phyloP scores from a whole-genome alignment of 352 stramenopile species.

The Phytophthora sansomeana region DNA sequence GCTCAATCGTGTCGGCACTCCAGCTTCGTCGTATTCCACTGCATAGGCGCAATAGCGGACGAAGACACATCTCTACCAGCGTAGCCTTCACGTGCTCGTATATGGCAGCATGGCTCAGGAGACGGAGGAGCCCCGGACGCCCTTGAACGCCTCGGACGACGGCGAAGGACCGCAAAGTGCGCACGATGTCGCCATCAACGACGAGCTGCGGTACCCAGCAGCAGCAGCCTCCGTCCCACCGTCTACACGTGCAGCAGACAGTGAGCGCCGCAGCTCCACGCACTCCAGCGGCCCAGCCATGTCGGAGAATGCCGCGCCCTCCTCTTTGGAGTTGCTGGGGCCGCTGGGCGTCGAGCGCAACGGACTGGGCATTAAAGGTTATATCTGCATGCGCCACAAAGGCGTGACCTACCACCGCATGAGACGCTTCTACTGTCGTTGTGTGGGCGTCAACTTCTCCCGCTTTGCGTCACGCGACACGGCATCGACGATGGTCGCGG shows the following conservation, averaged over 20 bases:
- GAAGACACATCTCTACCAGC: slow-evolving; percentile 11
- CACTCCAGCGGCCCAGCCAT: slow-evolving; percentile 23
- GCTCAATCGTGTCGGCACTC: slow-evolving; percentile 21
- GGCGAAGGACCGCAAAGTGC: no score
- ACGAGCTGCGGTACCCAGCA: slow-evolving; percentile 25
- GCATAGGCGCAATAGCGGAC: slow-evolving; percentile 9
- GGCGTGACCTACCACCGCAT: slow-evolving; percentile 88
- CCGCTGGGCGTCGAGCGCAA: slow-evolving; percentile 59
- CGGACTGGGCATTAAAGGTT: slow-evolving; percentile 77
- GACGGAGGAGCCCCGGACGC: slow-evolving; percentile 21
- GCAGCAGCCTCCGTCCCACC: slow-evolving; percentile 19
- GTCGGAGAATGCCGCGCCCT: slow-evolving; percentile 35
- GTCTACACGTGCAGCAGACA: slow-evolving; percentile 23
- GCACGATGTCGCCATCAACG: slow-evolving; percentile 12
- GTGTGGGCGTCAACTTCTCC: slow-evolving; percentile 82
- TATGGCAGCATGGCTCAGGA: slow-evolving; percentile 39
- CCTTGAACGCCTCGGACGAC: slow-evolving; percentile 25
- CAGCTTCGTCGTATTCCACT: slow-evolving; percentile 11
- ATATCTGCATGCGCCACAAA: slow-evolving; percentile 84
- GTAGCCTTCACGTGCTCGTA: slow-evolving; percentile 16
- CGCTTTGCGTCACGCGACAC: slow-evolving; percentile 75
- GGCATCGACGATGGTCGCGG: slow-evolving; percentile 66
- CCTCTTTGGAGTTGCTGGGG: slow-evolving; percentile 38
- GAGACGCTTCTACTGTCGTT: slow-evolving; percentile 86
- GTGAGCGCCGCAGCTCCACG: slow-evolving; percentile 22